phyloP scores from a whole-genome alignment of 768 basidiomycete genomes.

The Russula sp. region DNA sequence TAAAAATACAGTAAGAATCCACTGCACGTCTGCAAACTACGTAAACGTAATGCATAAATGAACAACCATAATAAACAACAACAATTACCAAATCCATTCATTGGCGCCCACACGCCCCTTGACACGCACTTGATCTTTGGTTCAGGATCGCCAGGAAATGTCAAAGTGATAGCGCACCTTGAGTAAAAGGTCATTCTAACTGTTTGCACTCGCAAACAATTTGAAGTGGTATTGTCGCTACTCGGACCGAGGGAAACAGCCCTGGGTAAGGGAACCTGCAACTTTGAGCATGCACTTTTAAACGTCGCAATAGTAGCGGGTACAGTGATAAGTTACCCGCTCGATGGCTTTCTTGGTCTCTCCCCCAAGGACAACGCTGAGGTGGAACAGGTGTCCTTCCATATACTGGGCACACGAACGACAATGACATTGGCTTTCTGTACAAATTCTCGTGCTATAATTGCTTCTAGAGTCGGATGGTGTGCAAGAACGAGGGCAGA shows the following conservation, averaged over 20 bases:
- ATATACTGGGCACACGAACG: too few relatives aligned
- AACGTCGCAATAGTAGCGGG: too few relatives aligned
- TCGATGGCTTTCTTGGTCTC: neutral
- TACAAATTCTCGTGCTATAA: neutral
- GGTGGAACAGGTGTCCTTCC: too few relatives aligned
- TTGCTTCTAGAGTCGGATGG: constrained; percentile 1
- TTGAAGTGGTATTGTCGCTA: neutral
- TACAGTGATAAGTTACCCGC: too few relatives aligned
- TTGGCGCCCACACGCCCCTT: too few relatives aligned
- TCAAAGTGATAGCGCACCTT: neutral
- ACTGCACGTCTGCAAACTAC: neutral
- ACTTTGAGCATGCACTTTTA: too few relatives aligned
- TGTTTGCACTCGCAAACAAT: neutral
- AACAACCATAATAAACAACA: too few relatives aligned
- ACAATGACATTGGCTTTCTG: neutral
- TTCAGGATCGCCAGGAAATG: neutral
- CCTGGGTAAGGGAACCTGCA: constrained; percentile 10
- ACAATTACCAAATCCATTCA: neutral
- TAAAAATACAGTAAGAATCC: neutral
- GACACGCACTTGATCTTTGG: neutral
- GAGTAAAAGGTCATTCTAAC: neutral
- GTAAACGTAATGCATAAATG: neutral
- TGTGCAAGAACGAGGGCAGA: neutral
- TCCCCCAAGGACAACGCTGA: neutral
- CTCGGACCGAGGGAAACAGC: neutral